These are phyloP conservation scores for Acanthamoeba healyi DNA, from an alignment of 208 protist species.

Conservation along the genomic window DNA sequence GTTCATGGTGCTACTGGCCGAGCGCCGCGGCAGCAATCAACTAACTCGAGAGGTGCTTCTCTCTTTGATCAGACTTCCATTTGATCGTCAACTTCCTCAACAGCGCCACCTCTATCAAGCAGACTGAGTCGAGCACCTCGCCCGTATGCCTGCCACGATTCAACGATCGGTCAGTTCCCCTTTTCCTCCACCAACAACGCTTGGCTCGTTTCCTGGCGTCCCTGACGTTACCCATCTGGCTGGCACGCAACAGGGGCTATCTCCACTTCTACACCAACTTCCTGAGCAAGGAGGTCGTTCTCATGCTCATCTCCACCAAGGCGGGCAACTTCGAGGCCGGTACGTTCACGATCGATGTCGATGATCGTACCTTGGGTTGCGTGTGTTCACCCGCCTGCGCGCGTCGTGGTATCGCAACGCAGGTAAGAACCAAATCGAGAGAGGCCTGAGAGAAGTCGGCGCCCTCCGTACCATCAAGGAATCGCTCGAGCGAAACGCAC, in stretches of 20 bases:
- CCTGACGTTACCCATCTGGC: background rate
- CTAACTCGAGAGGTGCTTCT: background rate
- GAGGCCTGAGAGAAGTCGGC: constrained; percentile 10
- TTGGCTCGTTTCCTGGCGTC: background rate
- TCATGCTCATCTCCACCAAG: constrained; percentile 83
- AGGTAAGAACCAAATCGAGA: constrained; percentile 72
- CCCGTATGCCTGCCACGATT: constrained; percentile 86
- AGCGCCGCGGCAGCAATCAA: background rate
- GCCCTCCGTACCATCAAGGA: constrained; percentile 20
- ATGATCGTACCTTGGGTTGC: no score
- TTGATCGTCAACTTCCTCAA: constrained; percentile 83
- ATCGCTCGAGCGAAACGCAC: background rate
- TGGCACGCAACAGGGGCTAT: constrained; percentile 77
- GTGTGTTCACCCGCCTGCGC: background rate
- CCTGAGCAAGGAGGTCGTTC: constrained; percentile 68
- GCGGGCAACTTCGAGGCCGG: constrained; percentile 66
- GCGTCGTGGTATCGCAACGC: background rate
- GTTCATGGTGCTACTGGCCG: background rate
- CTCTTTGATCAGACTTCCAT: constrained; percentile 77
- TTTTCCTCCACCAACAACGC: background rate
- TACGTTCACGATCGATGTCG: no score
- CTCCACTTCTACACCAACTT: constrained; percentile 84
- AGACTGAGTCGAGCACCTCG: constrained; percentile 79
- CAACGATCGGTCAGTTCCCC: constrained; percentile 50
- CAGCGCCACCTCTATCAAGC: constrained; percentile 76